These are phyloP conservation scores for Plectosphaerella sp. DNA, from an alignment of 2,329 filamentous ascomycete species.

Conservation along the genomic window DNA sequence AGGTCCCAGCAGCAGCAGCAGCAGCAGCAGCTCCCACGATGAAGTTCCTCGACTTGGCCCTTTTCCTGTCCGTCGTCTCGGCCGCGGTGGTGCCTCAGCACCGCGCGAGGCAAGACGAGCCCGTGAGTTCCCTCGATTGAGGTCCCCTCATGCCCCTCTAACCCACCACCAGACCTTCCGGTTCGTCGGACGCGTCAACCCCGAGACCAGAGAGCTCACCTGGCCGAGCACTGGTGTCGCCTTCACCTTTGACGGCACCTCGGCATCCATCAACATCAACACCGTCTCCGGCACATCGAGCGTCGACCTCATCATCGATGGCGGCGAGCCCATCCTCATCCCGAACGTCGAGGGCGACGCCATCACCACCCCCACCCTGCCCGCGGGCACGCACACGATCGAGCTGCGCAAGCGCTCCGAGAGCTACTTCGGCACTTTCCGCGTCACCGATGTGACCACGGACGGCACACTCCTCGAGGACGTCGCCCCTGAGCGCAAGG, in stretches of 20 bases:
- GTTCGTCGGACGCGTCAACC: conserved; percentile 35
- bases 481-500: conserved; percentile 23
- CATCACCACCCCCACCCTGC: conserved; percentile 24
- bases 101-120: no score
- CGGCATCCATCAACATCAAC: conserved; percentile 27
- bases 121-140: not conserved
- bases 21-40: no score
- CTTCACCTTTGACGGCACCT: conserved; percentile 34
- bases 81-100: no score
- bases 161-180: conserved; percentile 2
- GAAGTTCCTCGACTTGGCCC: no score
- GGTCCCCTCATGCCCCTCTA: not conserved
- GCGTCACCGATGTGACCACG: conserved; percentile 9
- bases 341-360: conserved; percentile 20
- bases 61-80: no score
- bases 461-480: conserved; percentile 20
- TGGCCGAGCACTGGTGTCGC: conserved; percentile 37
- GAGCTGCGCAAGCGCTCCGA: conserved; percentile 33
- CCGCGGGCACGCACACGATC: conserved; percentile 27
- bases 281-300: conserved; percentile 25
- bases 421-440: conserved; percentile 21
- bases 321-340: conserved; percentile 19
- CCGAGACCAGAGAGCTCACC: conserved; percentile 34
- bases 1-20: no score
- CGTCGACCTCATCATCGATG: conserved; percentile 27